Evolutionary conservation across 169 alveolate genomes (phyloP).

Genomic region (Theileria annulata): DNA sequence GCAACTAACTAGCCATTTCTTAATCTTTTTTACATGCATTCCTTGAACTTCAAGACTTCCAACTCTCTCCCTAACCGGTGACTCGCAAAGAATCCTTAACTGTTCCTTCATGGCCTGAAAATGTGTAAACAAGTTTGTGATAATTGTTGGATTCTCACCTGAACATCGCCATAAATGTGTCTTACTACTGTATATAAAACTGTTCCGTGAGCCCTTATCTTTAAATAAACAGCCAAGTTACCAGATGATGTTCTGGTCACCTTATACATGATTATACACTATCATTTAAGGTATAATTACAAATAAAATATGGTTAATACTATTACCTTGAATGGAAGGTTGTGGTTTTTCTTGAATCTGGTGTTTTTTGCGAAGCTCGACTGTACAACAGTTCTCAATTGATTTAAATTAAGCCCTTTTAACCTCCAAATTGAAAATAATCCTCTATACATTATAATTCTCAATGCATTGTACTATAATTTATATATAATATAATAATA

Average conservation of each 20-base stretch:
- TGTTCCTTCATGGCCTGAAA: constrained; percentile 76
- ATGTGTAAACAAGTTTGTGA: background rate
- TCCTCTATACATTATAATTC: background rate
- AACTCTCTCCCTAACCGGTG: constrained; percentile 76
- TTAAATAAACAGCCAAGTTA: constrained; percentile 81
- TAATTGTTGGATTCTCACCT: constrained; percentile 25
- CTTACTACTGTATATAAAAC: constrained; percentile 78
- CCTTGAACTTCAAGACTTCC: constrained; percentile 81
- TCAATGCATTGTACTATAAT: background rate
- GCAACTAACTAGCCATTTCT: constrained; percentile 75
- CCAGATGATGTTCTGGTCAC: constrained; percentile 85
- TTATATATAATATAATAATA: background rate
- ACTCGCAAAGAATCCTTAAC: constrained; percentile 73
- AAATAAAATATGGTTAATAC: background rate
- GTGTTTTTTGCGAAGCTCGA: constrained; percentile 70
- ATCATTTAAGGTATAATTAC: background rate
- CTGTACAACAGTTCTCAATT: constrained; percentile 69
- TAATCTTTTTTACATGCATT: constrained; percentile 73
- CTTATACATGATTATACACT: constrained; percentile 28
- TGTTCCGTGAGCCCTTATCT: constrained; percentile 83
- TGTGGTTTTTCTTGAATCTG: constrained; percentile 41
- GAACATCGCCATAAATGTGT: constrained; percentile 80
- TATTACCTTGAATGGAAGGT: constrained; percentile 73
- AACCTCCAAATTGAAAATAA: constrained; percentile 7
- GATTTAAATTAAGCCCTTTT: background rate